A percentile compares a stretch with the other conserved stretches of the same genome.
Conservation (phyloP, 768 basidiomycete species). For the Psilocybe cubensis region DNA sequence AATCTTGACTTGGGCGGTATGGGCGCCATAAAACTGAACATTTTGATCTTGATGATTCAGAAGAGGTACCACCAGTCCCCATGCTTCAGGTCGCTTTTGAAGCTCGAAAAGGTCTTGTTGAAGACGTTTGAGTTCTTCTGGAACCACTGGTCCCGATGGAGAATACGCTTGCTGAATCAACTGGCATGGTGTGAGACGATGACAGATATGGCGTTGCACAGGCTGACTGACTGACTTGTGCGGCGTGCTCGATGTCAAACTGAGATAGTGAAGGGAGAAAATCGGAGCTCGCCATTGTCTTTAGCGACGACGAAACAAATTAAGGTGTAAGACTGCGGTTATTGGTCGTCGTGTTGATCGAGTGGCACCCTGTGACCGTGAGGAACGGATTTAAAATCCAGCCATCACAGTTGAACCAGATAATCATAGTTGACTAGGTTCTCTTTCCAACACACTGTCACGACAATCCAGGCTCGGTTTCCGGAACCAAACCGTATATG, state of each 20-base stretch:
- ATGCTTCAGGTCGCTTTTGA: slow-evolving; percentile 77
- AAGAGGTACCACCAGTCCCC: slow-evolving; percentile 83
- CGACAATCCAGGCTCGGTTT: no score
- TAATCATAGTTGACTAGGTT: no score
- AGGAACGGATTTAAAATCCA: no score
- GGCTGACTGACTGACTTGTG: slow-evolving; percentile 53
- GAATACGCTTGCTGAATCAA: slow-evolving; percentile 73
- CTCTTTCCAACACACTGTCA: no score
- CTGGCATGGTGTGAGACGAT: slow-evolving; percentile 39
- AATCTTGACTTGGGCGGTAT: slow-evolving; percentile 93
- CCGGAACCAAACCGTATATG: no score
- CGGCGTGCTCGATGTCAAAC: slow-evolving; percentile 59
- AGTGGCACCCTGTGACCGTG: no score
- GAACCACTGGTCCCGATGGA: slow-evolving; percentile 49
- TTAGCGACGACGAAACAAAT: background rate
- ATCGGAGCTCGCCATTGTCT: slow-evolving; percentile 31
- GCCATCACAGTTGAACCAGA: no score
- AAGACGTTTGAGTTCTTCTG: slow-evolving; percentile 62
- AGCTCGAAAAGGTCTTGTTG: slow-evolving; percentile 79
- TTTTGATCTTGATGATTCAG: slow-evolving; percentile 73
- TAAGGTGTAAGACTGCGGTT: background rate
- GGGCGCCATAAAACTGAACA: slow-evolving; percentile 94
- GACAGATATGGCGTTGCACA: slow-evolving; percentile 24
- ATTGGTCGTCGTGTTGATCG: no score
- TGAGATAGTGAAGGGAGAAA: slow-evolving; percentile 59